These are phyloP conservation scores for Vararia minispora DNA, from an alignment of 768 basidiomycete species.

Conservation along the genomic window DNA sequence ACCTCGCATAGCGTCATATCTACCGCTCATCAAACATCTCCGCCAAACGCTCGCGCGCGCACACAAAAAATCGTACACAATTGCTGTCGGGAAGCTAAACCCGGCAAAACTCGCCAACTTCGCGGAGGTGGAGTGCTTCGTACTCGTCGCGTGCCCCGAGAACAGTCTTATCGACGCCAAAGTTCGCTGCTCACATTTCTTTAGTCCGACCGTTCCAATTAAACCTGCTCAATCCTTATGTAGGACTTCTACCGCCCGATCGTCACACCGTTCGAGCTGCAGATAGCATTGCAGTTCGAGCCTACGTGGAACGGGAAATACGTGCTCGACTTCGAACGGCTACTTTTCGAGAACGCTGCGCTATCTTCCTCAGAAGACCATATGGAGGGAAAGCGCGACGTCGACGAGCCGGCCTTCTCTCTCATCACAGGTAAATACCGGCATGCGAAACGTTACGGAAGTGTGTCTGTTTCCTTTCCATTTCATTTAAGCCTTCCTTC, in stretches of 20 bases:
- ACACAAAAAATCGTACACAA: slow-evolving; percentile 87
- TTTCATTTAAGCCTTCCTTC: neutral
- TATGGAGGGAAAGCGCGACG: slow-evolving; percentile 36
- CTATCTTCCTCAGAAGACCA: slow-evolving; percentile 15
- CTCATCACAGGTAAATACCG: slow-evolving; percentile 80
- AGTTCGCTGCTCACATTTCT: slow-evolving; percentile 20
- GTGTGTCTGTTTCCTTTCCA: slow-evolving; percentile 14
- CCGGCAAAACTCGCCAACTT: slow-evolving; percentile 95
- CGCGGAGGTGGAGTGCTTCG: slow-evolving; percentile 91
- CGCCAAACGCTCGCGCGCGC: slow-evolving; percentile 52
- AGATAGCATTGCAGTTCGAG: slow-evolving; percentile 62
- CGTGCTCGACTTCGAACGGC: slow-evolving; percentile 61
- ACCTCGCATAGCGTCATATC: slow-evolving; percentile 58
- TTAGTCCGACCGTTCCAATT: neutral
- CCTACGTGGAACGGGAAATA: slow-evolving; percentile 70
- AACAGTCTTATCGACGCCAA: slow-evolving; percentile 75
- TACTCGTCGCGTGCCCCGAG: slow-evolving; percentile 90
- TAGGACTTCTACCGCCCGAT: slow-evolving; percentile 89
- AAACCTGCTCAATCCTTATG: neutral
- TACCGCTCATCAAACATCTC: slow-evolving; percentile 77
- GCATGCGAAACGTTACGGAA: slow-evolving; percentile 59
- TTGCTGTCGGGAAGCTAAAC: slow-evolving; percentile 90
- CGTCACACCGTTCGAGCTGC: slow-evolving; percentile 87
- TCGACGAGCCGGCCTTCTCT: slow-evolving; percentile 74
- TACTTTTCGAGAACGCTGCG: slow-evolving; percentile 29